These are phyloP conservation scores for Globisporangium canariense DNA, from an alignment of 352 stramenopile species.

Conservation along the genomic window DNA sequence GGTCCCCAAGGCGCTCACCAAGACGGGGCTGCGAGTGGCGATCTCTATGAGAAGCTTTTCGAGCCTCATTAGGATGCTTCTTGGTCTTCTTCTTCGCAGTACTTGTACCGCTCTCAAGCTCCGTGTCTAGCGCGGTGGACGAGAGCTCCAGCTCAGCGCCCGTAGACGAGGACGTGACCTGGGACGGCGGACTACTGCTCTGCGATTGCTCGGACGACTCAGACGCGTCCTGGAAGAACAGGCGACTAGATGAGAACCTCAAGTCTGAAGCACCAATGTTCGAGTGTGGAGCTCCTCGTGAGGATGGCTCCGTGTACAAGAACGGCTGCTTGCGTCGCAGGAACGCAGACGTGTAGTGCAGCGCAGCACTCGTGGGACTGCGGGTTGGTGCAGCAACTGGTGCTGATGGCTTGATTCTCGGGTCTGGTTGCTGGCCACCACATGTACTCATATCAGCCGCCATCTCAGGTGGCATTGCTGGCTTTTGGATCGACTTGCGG, in stretches of 20 bases:
- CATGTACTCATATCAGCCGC: background rate
- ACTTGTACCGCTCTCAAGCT: background rate
- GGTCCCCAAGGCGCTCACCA: slow-evolving; percentile 46
- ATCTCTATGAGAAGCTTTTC: background rate
- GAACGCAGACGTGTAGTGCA: slow-evolving; percentile 15
- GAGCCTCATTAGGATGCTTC: background rate
- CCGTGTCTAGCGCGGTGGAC: background rate
- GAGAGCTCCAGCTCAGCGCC: background rate
- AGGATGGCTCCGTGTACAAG: slow-evolving; percentile 1
- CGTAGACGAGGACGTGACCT: background rate
- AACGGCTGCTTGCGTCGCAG: slow-evolving; percentile 19
- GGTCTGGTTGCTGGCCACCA: background rate
- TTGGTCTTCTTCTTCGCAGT: background rate
- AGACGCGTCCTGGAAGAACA: slow-evolving; percentile 18
- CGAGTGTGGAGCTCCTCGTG: background rate
- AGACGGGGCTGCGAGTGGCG: background rate
- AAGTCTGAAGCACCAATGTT: background rate
- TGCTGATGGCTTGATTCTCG: slow-evolving; percentile 9
- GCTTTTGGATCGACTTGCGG: slow-evolving; percentile 8
- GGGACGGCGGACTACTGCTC: background rate
- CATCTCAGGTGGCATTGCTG: background rate
- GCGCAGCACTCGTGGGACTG: slow-evolving; percentile 9
- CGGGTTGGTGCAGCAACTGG: slow-evolving; percentile 6
- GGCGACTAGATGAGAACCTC: background rate
- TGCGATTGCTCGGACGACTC: slow-evolving; percentile 3